Evolutionary conservation across 1,284 basidiomycete species (phyloP).

Genomic region (Golubevia sp.): DNA sequence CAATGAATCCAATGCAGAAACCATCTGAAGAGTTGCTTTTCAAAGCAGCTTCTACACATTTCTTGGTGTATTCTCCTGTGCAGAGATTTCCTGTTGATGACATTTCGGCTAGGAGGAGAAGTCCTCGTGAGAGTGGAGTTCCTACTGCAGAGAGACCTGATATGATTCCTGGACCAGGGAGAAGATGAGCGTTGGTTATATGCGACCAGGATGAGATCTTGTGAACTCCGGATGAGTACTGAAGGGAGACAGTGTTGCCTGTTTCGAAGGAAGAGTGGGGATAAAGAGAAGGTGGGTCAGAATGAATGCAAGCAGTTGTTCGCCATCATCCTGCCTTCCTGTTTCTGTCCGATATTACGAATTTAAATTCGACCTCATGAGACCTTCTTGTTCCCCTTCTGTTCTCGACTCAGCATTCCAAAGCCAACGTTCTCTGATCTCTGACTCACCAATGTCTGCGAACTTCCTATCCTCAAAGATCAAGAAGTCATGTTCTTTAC

Average conservation of each 20-base stretch:
- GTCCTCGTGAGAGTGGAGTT: slow-evolving; percentile 78
- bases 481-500: slow-evolving; percentile 84
- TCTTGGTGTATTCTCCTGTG: slow-evolving; percentile 79
- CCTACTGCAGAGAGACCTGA: slow-evolving; percentile 85
- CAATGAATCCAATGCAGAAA: slow-evolving; percentile 73
- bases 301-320: background rate
- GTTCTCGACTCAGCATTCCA: too few relatives aligned
- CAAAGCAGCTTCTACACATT: slow-evolving; percentile 70
- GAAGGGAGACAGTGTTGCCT: slow-evolving; percentile 95
- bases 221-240: slow-evolving; percentile 92
- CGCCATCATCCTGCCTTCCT: background rate
- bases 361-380: too few relatives aligned
- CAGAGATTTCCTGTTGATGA: slow-evolving; percentile 86
- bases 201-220: slow-evolving; percentile 95
- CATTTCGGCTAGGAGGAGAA: slow-evolving; percentile 96
- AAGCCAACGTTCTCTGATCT: too few relatives aligned
- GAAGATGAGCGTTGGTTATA: slow-evolving; percentile 93
- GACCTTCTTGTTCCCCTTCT: too few relatives aligned
- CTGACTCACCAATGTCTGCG: slow-evolving; percentile 86
- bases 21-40: slow-evolving; percentile 24
- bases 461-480: slow-evolving; percentile 99
- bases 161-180: slow-evolving; percentile 89
- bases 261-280: slow-evolving; percentile 5
- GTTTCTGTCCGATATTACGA: background rate
- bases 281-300: background rate